A percentile compares a stretch with the other conserved stretches of the same genome.
phyloP scores from a whole-genome alignment of 2,329 filamentous ascomycete genomes.

The Aspergillus fischeri region DNA sequence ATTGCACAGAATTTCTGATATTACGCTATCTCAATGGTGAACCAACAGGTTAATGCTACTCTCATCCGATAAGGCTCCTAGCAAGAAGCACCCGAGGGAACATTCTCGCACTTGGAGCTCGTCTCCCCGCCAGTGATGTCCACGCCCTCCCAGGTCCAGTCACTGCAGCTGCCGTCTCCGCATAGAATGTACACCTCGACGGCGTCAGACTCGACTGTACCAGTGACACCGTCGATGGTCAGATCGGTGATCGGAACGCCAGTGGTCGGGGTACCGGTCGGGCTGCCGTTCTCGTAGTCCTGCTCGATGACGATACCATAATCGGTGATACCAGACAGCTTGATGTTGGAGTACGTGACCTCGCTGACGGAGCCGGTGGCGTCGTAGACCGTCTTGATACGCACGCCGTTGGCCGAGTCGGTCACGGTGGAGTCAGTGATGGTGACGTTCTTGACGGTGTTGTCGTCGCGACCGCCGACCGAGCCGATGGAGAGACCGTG shows the following conservation, averaged over 20 bases:
- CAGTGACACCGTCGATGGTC: slow-evolving; percentile 34
- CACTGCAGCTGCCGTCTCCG: slow-evolving; percentile 48
- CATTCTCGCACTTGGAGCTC: slow-evolving; percentile 39
- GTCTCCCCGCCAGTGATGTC: slow-evolving; percentile 50
- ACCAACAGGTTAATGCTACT: too few relatives aligned
- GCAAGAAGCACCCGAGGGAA: slow-evolving; percentile 37
- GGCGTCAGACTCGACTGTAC: slow-evolving; percentile 31
- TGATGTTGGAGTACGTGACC: slow-evolving; percentile 53
- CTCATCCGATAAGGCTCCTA: slow-evolving; percentile 6
- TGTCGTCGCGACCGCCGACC: slow-evolving; percentile 54
- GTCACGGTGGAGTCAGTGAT: slow-evolving; percentile 48
- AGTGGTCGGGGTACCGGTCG: slow-evolving; percentile 34
- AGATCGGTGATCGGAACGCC: slow-evolving; percentile 41
- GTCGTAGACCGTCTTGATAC: slow-evolving; percentile 55
- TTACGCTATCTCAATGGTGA: too few relatives aligned
- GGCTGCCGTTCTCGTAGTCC: slow-evolving; percentile 51
- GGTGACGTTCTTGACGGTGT: slow-evolving; percentile 51
- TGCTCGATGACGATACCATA: slow-evolving; percentile 59
- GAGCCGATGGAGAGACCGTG: slow-evolving; percentile 58
- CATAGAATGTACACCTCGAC: slow-evolving; percentile 53
- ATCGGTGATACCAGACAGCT: slow-evolving; percentile 46
- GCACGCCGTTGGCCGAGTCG: slow-evolving; percentile 54
- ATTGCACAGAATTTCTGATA: too few relatives aligned
- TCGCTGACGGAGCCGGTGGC: slow-evolving; percentile 50
- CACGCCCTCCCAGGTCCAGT: slow-evolving; percentile 53